Conservation (phyloP, 2,329 filamentous ascomycete genomes). For the Phialophora macrospora region DNA sequence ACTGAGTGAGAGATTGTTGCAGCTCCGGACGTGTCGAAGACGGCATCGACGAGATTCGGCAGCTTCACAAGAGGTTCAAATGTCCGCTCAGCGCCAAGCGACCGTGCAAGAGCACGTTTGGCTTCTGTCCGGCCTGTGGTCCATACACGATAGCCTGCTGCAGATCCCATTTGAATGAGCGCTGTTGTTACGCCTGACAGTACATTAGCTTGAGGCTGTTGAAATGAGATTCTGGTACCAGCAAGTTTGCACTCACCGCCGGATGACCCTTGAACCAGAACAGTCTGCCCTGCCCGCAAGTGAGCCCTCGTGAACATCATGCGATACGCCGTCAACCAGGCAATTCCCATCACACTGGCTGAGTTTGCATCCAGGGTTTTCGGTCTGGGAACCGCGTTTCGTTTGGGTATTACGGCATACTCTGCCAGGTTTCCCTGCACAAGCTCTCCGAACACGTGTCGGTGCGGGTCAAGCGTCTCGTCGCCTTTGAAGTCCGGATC, state of each 20-base stretch:
- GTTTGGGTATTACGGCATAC: slow-evolving; percentile 26
- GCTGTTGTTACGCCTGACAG: slow-evolving; percentile 30
- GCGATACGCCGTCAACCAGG: slow-evolving; percentile 32
- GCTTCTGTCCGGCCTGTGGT: slow-evolving; percentile 27
- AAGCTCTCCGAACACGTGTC: slow-evolving; percentile 29
- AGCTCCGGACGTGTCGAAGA: slow-evolving; percentile 29
- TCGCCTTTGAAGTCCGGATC: slow-evolving; percentile 33
- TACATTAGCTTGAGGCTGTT: not conserved
- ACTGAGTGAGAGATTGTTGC: slow-evolving; percentile 30
- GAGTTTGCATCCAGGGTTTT: slow-evolving; percentile 22
- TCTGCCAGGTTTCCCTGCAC: slow-evolving; percentile 31
- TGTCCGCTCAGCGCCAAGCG: slow-evolving; percentile 27
- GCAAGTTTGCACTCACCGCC: slow-evolving; percentile 16
- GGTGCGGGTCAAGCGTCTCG: slow-evolving; percentile 29
- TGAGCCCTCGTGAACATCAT: slow-evolving; percentile 31
- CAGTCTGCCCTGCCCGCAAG: slow-evolving; percentile 26
- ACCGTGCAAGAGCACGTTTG: slow-evolving; percentile 22
- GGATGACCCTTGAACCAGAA: slow-evolving; percentile 33
- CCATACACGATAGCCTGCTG: slow-evolving; percentile 30
- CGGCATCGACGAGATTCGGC: slow-evolving; percentile 30
- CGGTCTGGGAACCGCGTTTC: slow-evolving; percentile 27
- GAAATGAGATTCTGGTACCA: not conserved
- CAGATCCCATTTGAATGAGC: slow-evolving; percentile 30
- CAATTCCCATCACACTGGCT: slow-evolving; percentile 32
- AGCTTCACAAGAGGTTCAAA: slow-evolving; percentile 26